Evolutionary conservation across 31 red algal genomes (phyloP).

Genomic region (Odonthalia washingtoniensis): DNA sequence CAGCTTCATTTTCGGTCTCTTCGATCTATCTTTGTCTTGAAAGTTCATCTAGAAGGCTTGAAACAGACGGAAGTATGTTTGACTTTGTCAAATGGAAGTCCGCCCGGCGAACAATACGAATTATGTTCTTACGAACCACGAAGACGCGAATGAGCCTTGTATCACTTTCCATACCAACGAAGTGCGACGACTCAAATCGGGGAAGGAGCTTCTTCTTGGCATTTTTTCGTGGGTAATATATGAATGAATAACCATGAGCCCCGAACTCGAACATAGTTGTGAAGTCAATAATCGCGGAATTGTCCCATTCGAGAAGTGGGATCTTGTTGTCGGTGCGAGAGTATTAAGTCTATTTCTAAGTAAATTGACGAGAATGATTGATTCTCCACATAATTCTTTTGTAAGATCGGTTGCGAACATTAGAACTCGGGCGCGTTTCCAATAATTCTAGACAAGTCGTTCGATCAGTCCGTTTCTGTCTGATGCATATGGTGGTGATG

Average conservation of each 20-base stretch:
- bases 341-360: too few relatives aligned
- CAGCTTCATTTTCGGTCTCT: too few relatives aligned
- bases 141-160: too few relatives aligned
- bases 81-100: too few relatives aligned
- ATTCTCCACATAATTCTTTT: constrained; percentile 20
- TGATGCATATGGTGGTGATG: constrained; percentile 30
- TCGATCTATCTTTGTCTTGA: too few relatives aligned
- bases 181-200: too few relatives aligned
- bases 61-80: too few relatives aligned
- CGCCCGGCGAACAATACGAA: too few relatives aligned
- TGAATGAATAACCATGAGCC: not conserved
- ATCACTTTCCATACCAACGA: too few relatives aligned
- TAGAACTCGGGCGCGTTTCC: constrained; percentile 43
- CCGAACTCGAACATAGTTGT: not conserved
- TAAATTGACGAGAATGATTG: constrained; percentile 44
- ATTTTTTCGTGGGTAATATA: not conserved
- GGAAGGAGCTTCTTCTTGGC: not conserved
- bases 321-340: constrained; percentile 20
- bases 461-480: constrained; percentile 54
- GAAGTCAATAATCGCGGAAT: not conserved
- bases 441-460: constrained; percentile 57
- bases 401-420: constrained; percentile 38
- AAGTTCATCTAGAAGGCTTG: too few relatives aligned
- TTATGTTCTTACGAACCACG: too few relatives aligned
- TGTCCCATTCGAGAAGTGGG: constrained; percentile 23